Evolutionary conservation across 495 filamentous ascomycete species (phyloP).

Genomic region (Podospora pseudoanserina): DNA sequence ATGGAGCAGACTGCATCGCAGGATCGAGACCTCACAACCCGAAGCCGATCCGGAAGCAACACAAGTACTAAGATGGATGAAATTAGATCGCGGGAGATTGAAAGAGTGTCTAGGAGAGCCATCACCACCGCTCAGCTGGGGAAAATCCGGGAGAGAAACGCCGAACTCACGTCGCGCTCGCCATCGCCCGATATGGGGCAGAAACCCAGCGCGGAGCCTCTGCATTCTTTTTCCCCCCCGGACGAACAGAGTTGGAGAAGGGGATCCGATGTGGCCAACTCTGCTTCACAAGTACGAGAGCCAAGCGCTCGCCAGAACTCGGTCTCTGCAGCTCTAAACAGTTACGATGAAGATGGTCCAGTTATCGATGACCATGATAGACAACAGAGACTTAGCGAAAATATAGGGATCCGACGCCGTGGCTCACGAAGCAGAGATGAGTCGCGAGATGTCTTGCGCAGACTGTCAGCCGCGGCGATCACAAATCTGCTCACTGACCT

Average conservation of each 20-base stretch:
- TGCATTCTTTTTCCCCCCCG: constrained; percentile 17
- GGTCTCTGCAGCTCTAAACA: not conserved
- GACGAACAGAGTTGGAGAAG: constrained; percentile 36
- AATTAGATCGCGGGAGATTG: constrained; percentile 56
- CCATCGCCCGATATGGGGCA: constrained; percentile 33
- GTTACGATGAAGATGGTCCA: not conserved
- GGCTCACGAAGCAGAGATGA: constrained; percentile 41
- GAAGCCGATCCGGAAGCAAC: constrained; percentile 22
- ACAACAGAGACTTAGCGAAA: not conserved
- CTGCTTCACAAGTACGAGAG: not conserved
- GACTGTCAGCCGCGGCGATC: constrained; percentile 60
- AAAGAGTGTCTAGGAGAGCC: constrained; percentile 54
- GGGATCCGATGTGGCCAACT: constrained; percentile 15
- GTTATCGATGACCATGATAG: not conserved
- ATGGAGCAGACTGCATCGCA: constrained; percentile 5
- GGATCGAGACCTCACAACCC: not conserved
- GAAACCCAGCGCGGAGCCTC: constrained; percentile 23
- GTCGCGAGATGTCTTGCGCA: constrained; percentile 62
- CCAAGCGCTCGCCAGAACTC: not conserved
- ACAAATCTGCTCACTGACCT: constrained; percentile 41
- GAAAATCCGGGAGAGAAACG: constrained; percentile 53
- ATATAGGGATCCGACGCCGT: not conserved
- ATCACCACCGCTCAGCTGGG: constrained; percentile 56
- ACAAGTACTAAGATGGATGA: constrained; percentile 49
- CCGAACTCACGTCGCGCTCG: constrained; percentile 38